Base-by-base conservation (phyloP, 1,284 basidiomycete species). In the Chalciporus sp. region DNA sequence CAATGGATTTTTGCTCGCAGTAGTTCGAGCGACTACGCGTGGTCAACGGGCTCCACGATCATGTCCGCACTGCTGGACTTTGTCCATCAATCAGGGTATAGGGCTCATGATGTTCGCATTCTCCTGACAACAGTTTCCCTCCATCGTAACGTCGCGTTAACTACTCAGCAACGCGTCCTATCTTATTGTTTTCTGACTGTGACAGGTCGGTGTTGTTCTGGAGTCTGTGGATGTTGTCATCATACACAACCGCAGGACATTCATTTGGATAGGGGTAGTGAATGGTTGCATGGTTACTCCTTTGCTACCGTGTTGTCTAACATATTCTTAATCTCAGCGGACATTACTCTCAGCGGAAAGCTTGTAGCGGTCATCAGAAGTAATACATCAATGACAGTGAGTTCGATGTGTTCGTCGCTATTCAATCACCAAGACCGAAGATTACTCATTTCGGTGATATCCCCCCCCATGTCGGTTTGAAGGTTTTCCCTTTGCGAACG, bases 31-130 rank as follows among this genome's bases (percentile, higher is more conserved):
- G n/a, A n/a, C n/a, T n/a, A n/a, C n/a, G n/a, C n/a, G n/a, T n/a
- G n/a, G 33, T 16, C 33, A 16, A n/a, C 33, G 12, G 8, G 16
- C 33, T 35, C 42, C 53, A 55, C 40, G 39, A 55, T 55, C 27
- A 55, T 48, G 27, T 56, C 45, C 33, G 39, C 9, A 47, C 27
- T 19, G n/a, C 16, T 35, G 16, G 4, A 16, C 33, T 35, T 35
- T 35, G 14, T 7, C 33, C 14, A 16, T n/a, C 9, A 31, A 31
- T 31, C 8, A 35, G 33, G 16, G 8, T 16, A n/a, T 35, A 16
- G 14, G 16, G 33, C 33, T 33, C 31, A 33, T 28, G 27, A 28
- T 5, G 27, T 28, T 28, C n/a, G 31, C 9, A 33, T 33, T 33
- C 12, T 9, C 9, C 3, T 33, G 12, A 33, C 31, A 33, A 33